phyloP scores from a whole-genome alignment of 108 stramenopile genomes.

The Nitzschia sp. region DNA sequence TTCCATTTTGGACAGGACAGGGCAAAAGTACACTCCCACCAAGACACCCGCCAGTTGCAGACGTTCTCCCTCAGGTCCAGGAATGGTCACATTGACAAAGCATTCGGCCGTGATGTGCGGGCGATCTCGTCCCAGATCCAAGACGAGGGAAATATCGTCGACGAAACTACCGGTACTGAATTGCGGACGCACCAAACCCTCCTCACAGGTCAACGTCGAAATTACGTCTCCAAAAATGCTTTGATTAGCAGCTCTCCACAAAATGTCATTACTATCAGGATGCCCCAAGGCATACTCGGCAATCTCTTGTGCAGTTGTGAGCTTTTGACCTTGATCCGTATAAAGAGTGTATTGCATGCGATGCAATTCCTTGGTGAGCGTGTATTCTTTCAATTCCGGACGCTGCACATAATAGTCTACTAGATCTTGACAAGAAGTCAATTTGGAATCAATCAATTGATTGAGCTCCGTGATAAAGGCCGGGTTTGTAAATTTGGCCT shows the following conservation, averaged over 20 bases:
- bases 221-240: conserved; percentile 75
- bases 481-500: neutral
- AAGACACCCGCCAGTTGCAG: conserved; percentile 14
- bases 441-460: neutral
- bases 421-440: conserved; percentile 37
- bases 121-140: conserved; percentile 12
- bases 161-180: conserved; percentile 42
- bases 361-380: conserved; percentile 61
- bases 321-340: conserved; percentile 1
- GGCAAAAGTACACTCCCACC: conserved; percentile 18
- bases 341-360: conserved; percentile 71
- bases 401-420: conserved; percentile 60
- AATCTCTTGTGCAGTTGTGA: conserved; percentile 19
- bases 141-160: conserved; percentile 26
- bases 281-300: conserved; percentile 22
- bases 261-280: conserved; percentile 21
- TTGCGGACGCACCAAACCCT: conserved; percentile 37
- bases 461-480: conserved; percentile 9
- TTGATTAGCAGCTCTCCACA: conserved; percentile 69
- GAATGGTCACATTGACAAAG: conserved; percentile 11
- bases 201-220: conserved; percentile 43
- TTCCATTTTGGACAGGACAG: neutral
- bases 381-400: conserved; percentile 65
- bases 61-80: conserved; percentile 1
- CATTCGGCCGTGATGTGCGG: conserved; percentile 22